These are phyloP conservation scores for Paramecium primaurelia DNA, from an alignment of 73 alveolate species.

Conservation along the genomic window DNA sequence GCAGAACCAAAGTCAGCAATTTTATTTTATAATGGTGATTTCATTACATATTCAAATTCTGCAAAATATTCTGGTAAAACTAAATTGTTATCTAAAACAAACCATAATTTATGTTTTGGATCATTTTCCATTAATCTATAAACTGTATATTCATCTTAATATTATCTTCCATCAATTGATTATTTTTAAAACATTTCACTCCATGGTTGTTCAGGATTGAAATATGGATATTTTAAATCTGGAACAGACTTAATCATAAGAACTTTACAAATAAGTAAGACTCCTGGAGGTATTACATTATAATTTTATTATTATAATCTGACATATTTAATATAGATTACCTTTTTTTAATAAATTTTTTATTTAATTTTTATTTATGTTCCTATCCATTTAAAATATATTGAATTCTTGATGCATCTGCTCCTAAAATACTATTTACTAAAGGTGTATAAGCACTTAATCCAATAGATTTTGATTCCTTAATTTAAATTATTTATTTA, in stretches of 20 bases:
- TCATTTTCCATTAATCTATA: constrained; percentile 76
- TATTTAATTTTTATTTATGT: constrained; percentile 52
- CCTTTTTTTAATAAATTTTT: constrained; percentile 56
- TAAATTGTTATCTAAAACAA: constrained; percentile 80
- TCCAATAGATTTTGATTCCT: constrained; percentile 71
- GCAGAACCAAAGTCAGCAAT: constrained; percentile 60
- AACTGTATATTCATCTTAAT: constrained; percentile 64
- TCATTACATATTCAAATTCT: constrained; percentile 76
- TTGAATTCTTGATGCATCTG: constrained; percentile 75
- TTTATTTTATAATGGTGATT: constrained; percentile 42
- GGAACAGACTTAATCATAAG: constrained; percentile 72
- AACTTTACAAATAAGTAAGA: constrained; percentile 80
- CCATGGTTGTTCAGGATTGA: constrained; percentile 65
- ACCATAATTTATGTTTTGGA: constrained; percentile 79
- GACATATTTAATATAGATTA: background rate
- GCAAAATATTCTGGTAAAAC: constrained; percentile 87
- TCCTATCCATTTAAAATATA: constrained; percentile 61
- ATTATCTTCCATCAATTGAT: constrained; percentile 67
- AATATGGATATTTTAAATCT: constrained; percentile 65
- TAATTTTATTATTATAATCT: constrained; percentile 58
- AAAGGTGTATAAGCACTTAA: constrained; percentile 70
- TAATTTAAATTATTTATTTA: background rate
- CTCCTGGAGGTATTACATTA: constrained; percentile 77
- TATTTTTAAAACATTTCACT: constrained; percentile 67
- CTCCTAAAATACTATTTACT: constrained; percentile 73